Evolutionary conservation across 75 land plant species (phyloP), one percentile per base, ranked within the genome.

Genomic region (Pinus tabuliformis): DNA sequence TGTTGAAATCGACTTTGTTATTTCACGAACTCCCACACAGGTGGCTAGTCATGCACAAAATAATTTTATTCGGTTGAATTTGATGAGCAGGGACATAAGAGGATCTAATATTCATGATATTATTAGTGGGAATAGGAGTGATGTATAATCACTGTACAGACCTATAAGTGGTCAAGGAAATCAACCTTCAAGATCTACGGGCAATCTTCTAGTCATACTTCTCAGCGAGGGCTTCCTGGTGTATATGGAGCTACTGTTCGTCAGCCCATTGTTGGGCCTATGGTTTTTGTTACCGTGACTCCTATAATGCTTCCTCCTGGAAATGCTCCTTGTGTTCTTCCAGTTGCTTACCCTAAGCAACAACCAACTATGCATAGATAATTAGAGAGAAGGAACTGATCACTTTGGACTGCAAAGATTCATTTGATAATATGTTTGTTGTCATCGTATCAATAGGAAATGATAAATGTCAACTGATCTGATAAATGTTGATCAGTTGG

Each of bases 41-140:
- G 96, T 93, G 57, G 96, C 96, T 20, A 91, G 94, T 77, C 96
- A 93, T 72, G 96, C 96, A 5, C 94, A 93, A 76, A 93, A 93
- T 75, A 89, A 92, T 76, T 92, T 92, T 82, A 92, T 92, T 20
- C 79, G 93, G 6, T 61, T 84, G 64, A 92, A 81, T 74, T 90
- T 91, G 37, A 83, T 86, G 84, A 87, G 88, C 85, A 84, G 86
- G 77, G 95, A 92, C 52, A 84, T 86, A 72, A 79, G 90, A 58
- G 76, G 95, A 18, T 83, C 92, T 12, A 90, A 91, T 80, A 92
- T 92, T 76, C 95, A 92, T 76, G 95, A 92, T 79, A 92, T 92
- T 58, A 91, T 93, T 1, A 90, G 86, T 58, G 85, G 90, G 61
- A 87, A 85, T 49, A 80, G 82, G 76, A 87, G 81, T 14, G 91